Conservation (phyloP, 176 grass and related monocot species). For the Saccharum spontaneum region DNA sequence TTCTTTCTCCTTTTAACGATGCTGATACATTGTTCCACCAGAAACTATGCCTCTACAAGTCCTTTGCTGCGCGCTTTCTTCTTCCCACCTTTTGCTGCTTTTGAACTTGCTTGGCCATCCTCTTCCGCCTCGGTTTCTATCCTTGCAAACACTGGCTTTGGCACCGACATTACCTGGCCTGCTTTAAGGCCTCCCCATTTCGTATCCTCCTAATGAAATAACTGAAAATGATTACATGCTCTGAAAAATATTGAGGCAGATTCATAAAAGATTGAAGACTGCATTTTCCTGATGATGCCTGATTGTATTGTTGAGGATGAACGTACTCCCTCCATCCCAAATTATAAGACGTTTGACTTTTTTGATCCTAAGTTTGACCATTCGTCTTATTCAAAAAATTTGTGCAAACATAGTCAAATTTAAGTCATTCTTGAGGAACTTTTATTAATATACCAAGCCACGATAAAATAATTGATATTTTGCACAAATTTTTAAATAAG, state of each 20-base stretch:
- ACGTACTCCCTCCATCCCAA: too few species aligned
- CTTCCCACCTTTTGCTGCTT: slow-evolving; percentile 63
- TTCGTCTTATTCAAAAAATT: too few species aligned
- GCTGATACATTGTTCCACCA: background rate
- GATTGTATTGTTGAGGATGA: background rate
- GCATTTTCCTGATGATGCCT: background rate
- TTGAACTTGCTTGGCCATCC: slow-evolving; percentile 39
- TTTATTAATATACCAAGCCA: too few species aligned
- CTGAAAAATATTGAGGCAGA: background rate
- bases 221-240: slow-evolving; percentile 26
- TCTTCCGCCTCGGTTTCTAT: slow-evolving; percentile 57
- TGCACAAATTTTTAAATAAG: too few species aligned
- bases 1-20: background rate
- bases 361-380: too few species aligned
- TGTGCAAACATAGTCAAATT: too few species aligned
- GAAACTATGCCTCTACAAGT: slow-evolving; percentile 66
- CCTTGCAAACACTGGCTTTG: slow-evolving; percentile 77
- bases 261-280: background rate
- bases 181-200: slow-evolving; percentile 87
- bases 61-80: slow-evolving; percentile 55
- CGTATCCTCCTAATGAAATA: slow-evolving; percentile 63
- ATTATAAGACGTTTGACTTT: too few species aligned
- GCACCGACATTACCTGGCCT: slow-evolving; percentile 70
- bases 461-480: too few species aligned
- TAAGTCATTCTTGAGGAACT: too few species aligned